Base-by-base conservation (phyloP, 2,329 filamentous ascomycete genomes). In the Fusarium nisikadoi region DNA sequence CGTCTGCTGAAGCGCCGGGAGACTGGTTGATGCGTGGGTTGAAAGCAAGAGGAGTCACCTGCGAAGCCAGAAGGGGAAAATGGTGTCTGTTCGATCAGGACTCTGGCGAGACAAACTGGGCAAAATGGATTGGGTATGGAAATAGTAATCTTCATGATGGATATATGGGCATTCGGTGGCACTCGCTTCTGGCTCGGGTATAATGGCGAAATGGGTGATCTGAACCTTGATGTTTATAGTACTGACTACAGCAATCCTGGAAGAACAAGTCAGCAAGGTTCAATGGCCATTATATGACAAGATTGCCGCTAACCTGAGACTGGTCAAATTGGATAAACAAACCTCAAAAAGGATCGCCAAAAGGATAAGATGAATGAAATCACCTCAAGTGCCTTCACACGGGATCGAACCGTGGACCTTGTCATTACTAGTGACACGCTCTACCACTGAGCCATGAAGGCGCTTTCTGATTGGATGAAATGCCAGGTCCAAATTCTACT, bases 391-490 rank as follows among this genome's bases (percentile, higher is more conserved):
- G 65, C 65, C 65, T 62, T 65, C 52, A 63, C 65, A 68, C 65
- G 65, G 65, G 65, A 68, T 68, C 56, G 65, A 68, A 68, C 65
- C 65, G 65, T 62, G 65, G 65, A 68, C 65, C 65, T 68, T 68
- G 65, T 68, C 65, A 68, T 68, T 68, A 68, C 65, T 68, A 68
- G 65, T 68, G 65, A 68, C 65, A 68, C 65, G 65, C 65, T 68
- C 65, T 68, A 68, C 65, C 64, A 68, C 65, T 68, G 65, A 68
- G 65, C 65, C 64, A 68, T 63, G 42, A 23, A 62, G 65, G 65
- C 65, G 38, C 25, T 16, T 64, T 38, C 33, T 57, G 19, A 17
- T 68, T 68, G 41, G 64, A n/a, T 63, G 16, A 23, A 6, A 5
- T 13, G 0, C 6, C 10, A 6, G 8, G 29, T 29, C 29, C 23